phyloP scores from a whole-genome alignment of 345 rosid species.

The Carallia brachiata region DNA sequence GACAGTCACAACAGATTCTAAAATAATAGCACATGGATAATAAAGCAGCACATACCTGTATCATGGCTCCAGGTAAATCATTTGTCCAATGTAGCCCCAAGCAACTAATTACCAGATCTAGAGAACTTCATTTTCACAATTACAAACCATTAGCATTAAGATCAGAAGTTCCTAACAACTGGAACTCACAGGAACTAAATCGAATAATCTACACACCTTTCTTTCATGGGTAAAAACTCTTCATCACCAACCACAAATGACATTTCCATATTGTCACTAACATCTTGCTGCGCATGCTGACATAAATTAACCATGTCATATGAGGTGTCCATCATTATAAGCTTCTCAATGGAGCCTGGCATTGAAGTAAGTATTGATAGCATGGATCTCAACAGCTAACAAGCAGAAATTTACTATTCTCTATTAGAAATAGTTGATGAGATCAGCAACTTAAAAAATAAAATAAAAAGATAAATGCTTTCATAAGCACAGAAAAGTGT shows the following conservation, averaged over 20 bases:
- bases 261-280: slow-evolving; percentile 46
- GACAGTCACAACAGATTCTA: not conserved
- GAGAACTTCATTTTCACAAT: slow-evolving; percentile 57
- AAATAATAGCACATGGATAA: not conserved
- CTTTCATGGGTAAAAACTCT: slow-evolving; percentile 83
- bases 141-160: slow-evolving; percentile 17
- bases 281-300: slow-evolving; percentile 42
- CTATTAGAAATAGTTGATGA: not conserved
- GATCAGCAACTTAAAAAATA: not conserved
- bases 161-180: not conserved
- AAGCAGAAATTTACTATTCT: not conserved
- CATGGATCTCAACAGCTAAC: not conserved
- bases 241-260: slow-evolving; percentile 84
- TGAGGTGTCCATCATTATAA: slow-evolving; percentile 90
- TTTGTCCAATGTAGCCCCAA: slow-evolving; percentile 99
- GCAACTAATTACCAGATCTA: slow-evolving; percentile 85
- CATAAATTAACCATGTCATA: slow-evolving; percentile 78
- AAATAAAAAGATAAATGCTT: too few relatives aligned
- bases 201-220: slow-evolving; percentile 46
- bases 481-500: too few relatives aligned
- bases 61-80: slow-evolving; percentile 99
- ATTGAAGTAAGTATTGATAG: slow-evolving; percentile 2
- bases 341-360: slow-evolving; percentile 80
- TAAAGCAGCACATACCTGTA: slow-evolving; percentile 52
- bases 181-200: not conserved